phyloP scores from a whole-genome alignment of 495 filamentous ascomycete species.

The Hypoxylon intermedium region DNA sequence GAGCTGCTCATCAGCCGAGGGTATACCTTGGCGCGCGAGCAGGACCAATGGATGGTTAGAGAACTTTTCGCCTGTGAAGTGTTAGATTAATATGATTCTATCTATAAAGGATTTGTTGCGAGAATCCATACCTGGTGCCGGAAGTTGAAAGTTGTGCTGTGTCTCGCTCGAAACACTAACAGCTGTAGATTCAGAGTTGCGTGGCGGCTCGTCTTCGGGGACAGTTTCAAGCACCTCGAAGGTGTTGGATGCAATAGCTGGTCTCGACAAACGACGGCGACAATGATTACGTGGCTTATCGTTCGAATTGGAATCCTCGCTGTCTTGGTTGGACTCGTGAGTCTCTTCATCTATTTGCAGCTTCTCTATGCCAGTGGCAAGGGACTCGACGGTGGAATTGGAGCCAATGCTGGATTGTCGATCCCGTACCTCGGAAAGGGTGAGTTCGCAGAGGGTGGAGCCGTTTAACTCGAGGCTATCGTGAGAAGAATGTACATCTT shows the following conservation, averaged over 20 bases:
- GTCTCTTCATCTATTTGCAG: conserved; percentile 37
- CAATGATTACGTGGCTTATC: conserved; percentile 27
- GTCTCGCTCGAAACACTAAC: conserved; percentile 13
- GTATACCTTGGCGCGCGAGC: conserved; percentile 43
- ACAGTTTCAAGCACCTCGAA: conserved; percentile 41
- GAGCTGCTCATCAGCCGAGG: conserved; percentile 49
- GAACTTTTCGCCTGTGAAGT: conserved; percentile 25
- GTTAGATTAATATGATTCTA: conserved; percentile 6
- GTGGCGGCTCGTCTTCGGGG: conserved; percentile 31
- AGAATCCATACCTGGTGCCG: conserved; percentile 34
- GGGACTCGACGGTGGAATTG: conserved; percentile 37
- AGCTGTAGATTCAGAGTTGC: conserved; percentile 9
- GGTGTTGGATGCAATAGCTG: conserved; percentile 36
- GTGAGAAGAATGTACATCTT: conserved; percentile 22
- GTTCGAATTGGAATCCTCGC: conserved; percentile 2
- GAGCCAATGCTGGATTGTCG: conserved; percentile 15
- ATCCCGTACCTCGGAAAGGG: conserved; percentile 45
- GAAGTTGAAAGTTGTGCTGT: conserved; percentile 23
- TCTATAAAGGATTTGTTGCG: neutral
- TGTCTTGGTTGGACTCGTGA: conserved; percentile 12
- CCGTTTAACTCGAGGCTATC: conserved; percentile 31
- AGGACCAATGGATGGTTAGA: conserved; percentile 41
- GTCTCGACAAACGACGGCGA: conserved; percentile 33
- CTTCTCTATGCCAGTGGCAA: conserved; percentile 40
- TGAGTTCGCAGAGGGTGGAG: conserved; percentile 43